A percentile compares a stretch with the other conserved stretches of the same genome.
Evolutionary conservation across 2,329 filamentous ascomycete genomes (phyloP).

Genomic region (Talaromyces sp.): DNA sequence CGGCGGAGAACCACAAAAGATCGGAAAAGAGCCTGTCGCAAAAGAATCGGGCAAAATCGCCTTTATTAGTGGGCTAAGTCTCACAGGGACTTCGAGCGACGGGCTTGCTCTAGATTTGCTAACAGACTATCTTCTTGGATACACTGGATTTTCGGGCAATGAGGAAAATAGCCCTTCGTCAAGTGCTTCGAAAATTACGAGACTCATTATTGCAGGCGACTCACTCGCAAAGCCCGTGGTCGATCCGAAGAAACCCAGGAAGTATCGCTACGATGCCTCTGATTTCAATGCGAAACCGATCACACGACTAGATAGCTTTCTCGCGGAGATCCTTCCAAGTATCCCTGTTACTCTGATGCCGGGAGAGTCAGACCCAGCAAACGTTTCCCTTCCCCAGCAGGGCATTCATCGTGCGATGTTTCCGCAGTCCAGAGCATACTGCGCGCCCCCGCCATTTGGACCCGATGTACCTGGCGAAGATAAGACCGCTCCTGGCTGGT

Average conservation of each 20-base stretch:
- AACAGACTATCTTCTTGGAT: slow-evolving; percentile 84
- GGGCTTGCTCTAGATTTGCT: slow-evolving; percentile 76
- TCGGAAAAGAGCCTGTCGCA: slow-evolving; percentile 46
- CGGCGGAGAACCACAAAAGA: slow-evolving; percentile 33
- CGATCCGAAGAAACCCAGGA: slow-evolving; percentile 61
- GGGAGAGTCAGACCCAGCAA: slow-evolving; percentile 82
- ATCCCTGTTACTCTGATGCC: slow-evolving; percentile 89
- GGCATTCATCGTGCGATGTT: slow-evolving; percentile 93
- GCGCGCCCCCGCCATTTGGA: slow-evolving; percentile 33
- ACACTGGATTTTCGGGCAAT: slow-evolving; percentile 58
- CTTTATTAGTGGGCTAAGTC: slow-evolving; percentile 83
- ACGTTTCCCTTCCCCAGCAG: slow-evolving; percentile 87
- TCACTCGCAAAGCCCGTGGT: slow-evolving; percentile 62
- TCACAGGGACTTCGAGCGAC: slow-evolving; percentile 76
- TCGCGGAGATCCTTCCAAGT: slow-evolving; percentile 77
- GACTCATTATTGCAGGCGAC: slow-evolving; percentile 89
- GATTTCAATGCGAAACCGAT: slow-evolving; percentile 86
- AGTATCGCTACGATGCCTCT: slow-evolving; percentile 91
- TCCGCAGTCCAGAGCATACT: slow-evolving; percentile 71
- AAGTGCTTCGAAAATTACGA: slow-evolving; percentile 64
- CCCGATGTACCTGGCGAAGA: slow-evolving; percentile 28
- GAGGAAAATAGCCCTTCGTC: slow-evolving; percentile 54
- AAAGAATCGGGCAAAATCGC: slow-evolving; percentile 67
- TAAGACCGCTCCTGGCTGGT: slow-evolving; percentile 65
- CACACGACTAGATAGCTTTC: slow-evolving; percentile 79